Evolutionary conservation across 495 filamentous ascomycete genomes (phyloP).

Genomic region (Trichoderma asperelloides): DNA sequence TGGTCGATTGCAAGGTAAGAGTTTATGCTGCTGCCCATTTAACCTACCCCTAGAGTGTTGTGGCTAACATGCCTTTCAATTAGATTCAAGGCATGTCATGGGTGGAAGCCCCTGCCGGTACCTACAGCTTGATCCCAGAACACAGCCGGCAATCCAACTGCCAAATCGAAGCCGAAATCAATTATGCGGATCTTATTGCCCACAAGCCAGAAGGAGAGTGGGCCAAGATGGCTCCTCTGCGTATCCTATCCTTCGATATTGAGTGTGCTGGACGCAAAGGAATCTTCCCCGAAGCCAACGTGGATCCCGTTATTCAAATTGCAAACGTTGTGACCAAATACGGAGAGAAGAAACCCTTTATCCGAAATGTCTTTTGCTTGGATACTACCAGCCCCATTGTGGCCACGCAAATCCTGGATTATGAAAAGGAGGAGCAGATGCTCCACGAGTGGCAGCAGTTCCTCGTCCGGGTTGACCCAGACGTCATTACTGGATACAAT

Average conservation of each 20-base stretch:
- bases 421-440: constrained; percentile 73
- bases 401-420: constrained; percentile 86
- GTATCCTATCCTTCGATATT: constrained; percentile 94
- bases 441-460: constrained; percentile 84
- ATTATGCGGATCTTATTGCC: constrained; percentile 74
- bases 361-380: constrained; percentile 91
- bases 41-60: not conserved
- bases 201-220: constrained; percentile 90
- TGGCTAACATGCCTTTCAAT: constrained; percentile 13
- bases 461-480: constrained; percentile 82
- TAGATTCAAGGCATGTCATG: constrained; percentile 92
- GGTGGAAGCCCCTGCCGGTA: constrained; percentile 73
- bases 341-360: constrained; percentile 90
- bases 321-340: constrained; percentile 95
- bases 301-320: constrained; percentile 96
- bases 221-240: constrained; percentile 95
- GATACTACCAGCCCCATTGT: constrained; percentile 87
- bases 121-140: constrained; percentile 56
- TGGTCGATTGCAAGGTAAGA: constrained; percentile 82
- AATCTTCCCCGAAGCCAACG: constrained; percentile 84
- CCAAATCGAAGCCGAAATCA: constrained; percentile 83
- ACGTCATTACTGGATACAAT: constrained; percentile 98
- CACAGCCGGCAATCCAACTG: constrained; percentile 73
- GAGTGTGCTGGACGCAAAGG: constrained; percentile 97
- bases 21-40: not conserved